These are phyloP conservation scores for Tephrocybe sp. DNA, from an alignment of 768 basidiomycete species.

Conservation along the genomic window DNA sequence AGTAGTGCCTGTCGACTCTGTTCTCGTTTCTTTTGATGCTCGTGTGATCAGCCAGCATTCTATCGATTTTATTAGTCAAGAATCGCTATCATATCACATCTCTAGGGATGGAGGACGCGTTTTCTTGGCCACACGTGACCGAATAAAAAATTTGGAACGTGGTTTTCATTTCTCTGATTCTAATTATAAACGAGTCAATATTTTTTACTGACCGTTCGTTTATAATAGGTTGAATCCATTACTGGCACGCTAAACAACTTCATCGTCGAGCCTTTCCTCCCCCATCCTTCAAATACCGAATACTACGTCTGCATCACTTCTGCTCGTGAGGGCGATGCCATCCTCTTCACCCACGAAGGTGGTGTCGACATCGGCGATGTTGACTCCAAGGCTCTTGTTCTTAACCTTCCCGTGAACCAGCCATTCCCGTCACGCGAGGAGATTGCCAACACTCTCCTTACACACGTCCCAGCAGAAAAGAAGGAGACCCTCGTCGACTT, in stretches of 20 bases:
- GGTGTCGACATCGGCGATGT: constrained; percentile 99
- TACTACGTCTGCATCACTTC: constrained; percentile 99
- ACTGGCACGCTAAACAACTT: constrained; percentile 97
- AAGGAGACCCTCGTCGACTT: constrained; percentile 94
- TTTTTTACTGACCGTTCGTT: neutral
- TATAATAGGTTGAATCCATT: constrained; percentile 78
- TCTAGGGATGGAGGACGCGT: constrained; percentile 16
- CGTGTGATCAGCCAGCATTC: neutral
- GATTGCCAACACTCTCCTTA: constrained; percentile 74
- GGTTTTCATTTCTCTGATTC: neutral
- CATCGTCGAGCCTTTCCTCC: constrained; percentile 98
- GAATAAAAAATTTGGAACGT: neutral
- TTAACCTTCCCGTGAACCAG: constrained; percentile 71
- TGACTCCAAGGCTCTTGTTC: constrained; percentile 92
- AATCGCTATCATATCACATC: constrained; percentile 16
- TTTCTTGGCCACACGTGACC: constrained; percentile 26
- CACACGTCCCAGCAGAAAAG: constrained; percentile 79
- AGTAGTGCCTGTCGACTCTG: neutral
- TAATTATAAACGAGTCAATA: constrained; percentile 9
- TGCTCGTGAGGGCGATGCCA: constrained; percentile 88
- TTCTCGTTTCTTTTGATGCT: constrained; percentile 4
- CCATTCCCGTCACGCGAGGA: constrained; percentile 81
- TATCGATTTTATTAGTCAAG: constrained; percentile 16
- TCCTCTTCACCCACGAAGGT: constrained; percentile 98
- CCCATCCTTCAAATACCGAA: constrained; percentile 90